Evolutionary conservation across 495 filamentous ascomycete genomes (phyloP).

Genomic region (Aspergillus ostianus): DNA sequence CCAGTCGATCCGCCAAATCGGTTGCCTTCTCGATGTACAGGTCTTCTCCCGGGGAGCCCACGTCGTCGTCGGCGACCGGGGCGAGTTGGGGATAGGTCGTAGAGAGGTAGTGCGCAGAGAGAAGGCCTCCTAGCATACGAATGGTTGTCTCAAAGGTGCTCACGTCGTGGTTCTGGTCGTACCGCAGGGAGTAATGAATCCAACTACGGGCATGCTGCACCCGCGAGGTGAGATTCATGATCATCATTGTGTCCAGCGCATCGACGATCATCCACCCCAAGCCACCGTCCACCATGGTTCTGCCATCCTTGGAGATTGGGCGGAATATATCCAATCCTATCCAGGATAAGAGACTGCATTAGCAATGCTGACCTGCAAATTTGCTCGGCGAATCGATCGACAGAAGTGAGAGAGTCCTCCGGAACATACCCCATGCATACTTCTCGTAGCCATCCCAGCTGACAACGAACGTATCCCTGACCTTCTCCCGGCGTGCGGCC

Average conservation of each 20-base stretch:
- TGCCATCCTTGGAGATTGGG: constrained; percentile 74
- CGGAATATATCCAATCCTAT: constrained; percentile 82
- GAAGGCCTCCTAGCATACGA: constrained; percentile 90
- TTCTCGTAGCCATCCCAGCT: constrained; percentile 93
- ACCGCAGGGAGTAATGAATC: constrained; percentile 78
- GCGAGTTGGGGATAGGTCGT: constrained; percentile 67
- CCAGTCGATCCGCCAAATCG: constrained; percentile 82
- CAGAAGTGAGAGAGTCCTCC: not conserved
- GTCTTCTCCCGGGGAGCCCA: constrained; percentile 72
- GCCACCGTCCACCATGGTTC: constrained; percentile 70
- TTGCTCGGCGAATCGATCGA: not conserved
- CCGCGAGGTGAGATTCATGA: constrained; percentile 94
- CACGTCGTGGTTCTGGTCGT: constrained; percentile 91
- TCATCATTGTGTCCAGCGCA: constrained; percentile 90
- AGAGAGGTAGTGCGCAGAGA: constrained; percentile 93
- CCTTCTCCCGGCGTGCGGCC: constrained; percentile 72
- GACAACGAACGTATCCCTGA: constrained; percentile 83
- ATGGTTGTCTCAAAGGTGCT: constrained; percentile 99
- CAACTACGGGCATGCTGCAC: constrained; percentile 85
- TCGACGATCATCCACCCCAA: constrained; percentile 99
- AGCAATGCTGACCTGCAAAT: constrained; percentile 3
- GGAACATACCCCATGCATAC: constrained; percentile 82
- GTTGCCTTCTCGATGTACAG: constrained; percentile 94
- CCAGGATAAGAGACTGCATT: constrained; percentile 6
- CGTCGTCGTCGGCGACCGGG: constrained; percentile 62